Percentiles rank a stretch among this genome's conserved stretches.
Evolutionary conservation across 495 filamentous ascomycete species (phyloP).

Genomic region (Penicillium verhagenii): DNA sequence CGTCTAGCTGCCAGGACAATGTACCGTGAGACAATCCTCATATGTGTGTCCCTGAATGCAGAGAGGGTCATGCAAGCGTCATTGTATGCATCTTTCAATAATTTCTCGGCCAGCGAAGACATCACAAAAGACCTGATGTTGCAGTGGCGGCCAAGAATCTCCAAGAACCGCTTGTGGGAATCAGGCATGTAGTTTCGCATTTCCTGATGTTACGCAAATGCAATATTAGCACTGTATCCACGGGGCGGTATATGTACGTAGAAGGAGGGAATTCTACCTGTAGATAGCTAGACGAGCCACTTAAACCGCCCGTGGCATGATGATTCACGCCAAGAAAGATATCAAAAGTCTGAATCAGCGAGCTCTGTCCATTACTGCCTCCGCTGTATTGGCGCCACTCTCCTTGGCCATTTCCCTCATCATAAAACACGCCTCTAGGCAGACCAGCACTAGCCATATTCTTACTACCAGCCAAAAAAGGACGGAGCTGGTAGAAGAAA

Average conservation of each 20-base stretch:
- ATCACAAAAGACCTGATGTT: conserved; percentile 84
- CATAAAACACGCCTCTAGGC: conserved; percentile 83
- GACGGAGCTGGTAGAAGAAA: conserved; percentile 89
- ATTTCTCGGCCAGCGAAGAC: conserved; percentile 52
- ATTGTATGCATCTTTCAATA: conserved; percentile 78
- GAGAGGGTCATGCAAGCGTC: conserved; percentile 80
- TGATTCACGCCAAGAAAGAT: conserved; percentile 86
- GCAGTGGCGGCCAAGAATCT: conserved; percentile 66
- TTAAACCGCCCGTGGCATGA: conserved; percentile 74
- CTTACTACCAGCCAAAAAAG: conserved; percentile 89
- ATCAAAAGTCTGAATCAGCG: conserved; percentile 90
- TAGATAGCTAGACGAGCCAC: conserved; percentile 31
- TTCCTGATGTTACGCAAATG: conserved; percentile 46
- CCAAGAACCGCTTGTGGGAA: conserved; percentile 81
- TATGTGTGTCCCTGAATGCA: conserved; percentile 83
- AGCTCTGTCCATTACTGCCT: conserved; percentile 93
- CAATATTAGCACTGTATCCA: background rate
- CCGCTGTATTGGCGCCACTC: conserved; percentile 77
- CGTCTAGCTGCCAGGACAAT: conserved; percentile 63
- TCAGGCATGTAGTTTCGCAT: conserved; percentile 98
- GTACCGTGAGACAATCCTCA: conserved; percentile 91
- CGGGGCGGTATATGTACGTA: too few species aligned
- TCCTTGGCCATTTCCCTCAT: conserved; percentile 66
- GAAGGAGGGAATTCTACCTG: conserved; percentile 31
- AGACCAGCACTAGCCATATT: conserved; percentile 94